Conservation (phyloP, 2,329 filamentous ascomycete species). For the Akanthomyces muscarius region DNA sequence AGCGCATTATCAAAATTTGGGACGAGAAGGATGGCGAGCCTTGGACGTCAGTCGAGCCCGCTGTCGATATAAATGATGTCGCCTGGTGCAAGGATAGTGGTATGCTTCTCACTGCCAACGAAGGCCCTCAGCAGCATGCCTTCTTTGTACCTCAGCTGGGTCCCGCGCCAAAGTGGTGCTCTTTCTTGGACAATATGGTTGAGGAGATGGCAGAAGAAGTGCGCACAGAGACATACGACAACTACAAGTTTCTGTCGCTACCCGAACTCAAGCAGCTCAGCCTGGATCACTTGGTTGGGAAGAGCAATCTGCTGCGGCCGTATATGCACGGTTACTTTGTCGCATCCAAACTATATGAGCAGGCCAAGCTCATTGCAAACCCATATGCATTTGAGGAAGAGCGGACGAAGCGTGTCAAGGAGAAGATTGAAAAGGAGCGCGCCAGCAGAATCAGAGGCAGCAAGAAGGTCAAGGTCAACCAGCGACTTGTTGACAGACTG, state of each 20-base stretch:
- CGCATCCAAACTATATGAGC: conserved; percentile 89
- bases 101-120: conserved; percentile 95
- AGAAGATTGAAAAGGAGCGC: conserved; percentile 96
- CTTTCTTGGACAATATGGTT: conserved; percentile 94
- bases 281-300: conserved; percentile 83
- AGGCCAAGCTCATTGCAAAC: conserved; percentile 87
- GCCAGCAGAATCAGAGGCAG: conserved; percentile 88
- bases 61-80: conserved; percentile 91
- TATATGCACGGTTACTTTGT: conserved; percentile 99
- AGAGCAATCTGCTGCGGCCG: conserved; percentile 81
- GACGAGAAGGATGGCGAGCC: conserved; percentile 76
- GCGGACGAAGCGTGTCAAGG: conserved; percentile 81
- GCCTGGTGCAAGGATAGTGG: conserved; percentile 89
- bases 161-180: conserved; percentile 90
- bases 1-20: conserved; percentile 96
- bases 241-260: conserved; percentile 95
- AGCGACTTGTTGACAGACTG: conserved; percentile 70
- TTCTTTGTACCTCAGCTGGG: conserved; percentile 95
- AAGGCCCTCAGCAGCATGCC: conserved; percentile 89
- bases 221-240: conserved; percentile 85
- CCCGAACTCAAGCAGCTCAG: conserved; percentile 82
- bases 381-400: conserved; percentile 94
- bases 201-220: conserved; percentile 94
- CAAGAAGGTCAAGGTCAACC: conserved; percentile 98
- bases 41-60: conserved; percentile 93